Conservation (phyloP, 345 rosid genomes). For the Durio zibethinus region DNA sequence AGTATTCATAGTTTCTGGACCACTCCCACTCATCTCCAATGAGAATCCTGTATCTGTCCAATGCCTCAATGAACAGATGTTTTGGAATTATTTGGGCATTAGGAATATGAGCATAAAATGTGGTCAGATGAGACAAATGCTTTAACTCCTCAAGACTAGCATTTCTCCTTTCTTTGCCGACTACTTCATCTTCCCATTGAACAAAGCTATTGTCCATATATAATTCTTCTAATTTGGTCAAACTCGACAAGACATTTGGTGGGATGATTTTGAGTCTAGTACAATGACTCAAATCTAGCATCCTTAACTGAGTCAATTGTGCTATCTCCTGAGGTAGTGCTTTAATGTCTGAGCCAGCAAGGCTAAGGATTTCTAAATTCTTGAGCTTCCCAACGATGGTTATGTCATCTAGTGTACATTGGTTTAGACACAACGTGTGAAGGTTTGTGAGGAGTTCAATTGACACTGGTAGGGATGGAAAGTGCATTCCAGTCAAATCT, state of each 20-base stretch:
- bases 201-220: conserved; percentile 2
- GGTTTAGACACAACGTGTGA: conserved; percentile 12
- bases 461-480: conserved; percentile 17
- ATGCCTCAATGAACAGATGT: background rate
- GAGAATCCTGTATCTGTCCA: background rate
- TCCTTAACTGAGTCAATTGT: conserved; percentile 10
- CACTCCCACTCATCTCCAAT: background rate
- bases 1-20: background rate
- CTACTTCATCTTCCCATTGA: conserved; percentile 15
- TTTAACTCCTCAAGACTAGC: conserved; percentile 25
- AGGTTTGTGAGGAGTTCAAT: conserved; percentile 6
- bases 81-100: background rate
- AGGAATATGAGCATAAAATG: conserved; percentile 3
- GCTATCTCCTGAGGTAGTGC: conserved; percentile 22
- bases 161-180: background rate
- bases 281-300: conserved; percentile 16
- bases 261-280: conserved; percentile 3
- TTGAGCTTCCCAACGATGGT: background rate
- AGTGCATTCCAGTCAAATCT: background rate
- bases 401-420: background rate
- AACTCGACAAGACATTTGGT: conserved; percentile 4
- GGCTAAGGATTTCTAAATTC: conserved; percentile 18
- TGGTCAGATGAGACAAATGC: conserved; percentile 6
- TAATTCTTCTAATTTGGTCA: conserved; percentile 29
- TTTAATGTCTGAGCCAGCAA: background rate